A percentile compares a stretch with the other conserved stretches of the same genome.
phyloP scores from a whole-genome alignment of 2,329 filamentous ascomycete genomes.

The Akanthomyces muscarius region DNA sequence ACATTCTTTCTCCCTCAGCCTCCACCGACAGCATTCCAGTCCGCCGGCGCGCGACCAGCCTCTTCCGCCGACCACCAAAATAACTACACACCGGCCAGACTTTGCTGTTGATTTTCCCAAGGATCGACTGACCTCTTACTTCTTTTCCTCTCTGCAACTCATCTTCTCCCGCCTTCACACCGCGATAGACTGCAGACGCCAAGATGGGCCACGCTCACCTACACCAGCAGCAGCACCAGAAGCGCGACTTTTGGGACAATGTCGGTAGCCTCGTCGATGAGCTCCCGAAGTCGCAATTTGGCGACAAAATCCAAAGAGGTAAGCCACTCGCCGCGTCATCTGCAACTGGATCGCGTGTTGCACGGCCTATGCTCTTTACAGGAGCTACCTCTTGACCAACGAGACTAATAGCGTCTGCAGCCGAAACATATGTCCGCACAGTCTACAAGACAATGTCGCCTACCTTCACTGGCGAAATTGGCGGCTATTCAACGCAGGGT shows the following conservation, averaged over 20 bases:
- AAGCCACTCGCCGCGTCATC: neutral
- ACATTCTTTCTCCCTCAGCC: conserved; percentile 19
- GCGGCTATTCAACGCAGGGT: conserved; percentile 34
- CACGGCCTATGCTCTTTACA: neutral
- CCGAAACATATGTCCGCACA: conserved; percentile 26
- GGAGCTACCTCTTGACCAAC: neutral
- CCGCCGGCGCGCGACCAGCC: conserved; percentile 11
- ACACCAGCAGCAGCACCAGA: conserved; percentile 15
- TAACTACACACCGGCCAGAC: conserved; percentile 2
- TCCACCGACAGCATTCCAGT: conserved; percentile 17
- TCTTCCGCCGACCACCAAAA: conserved; percentile 9
- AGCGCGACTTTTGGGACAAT: conserved; percentile 8
- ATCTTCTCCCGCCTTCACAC: conserved; percentile 1
- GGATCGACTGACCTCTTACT: neutral
- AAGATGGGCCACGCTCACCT: conserved; percentile 17
- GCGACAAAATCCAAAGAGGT: conserved; percentile 2
- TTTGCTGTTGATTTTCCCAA: neutral
- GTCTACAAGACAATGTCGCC: conserved; percentile 40
- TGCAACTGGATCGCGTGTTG: neutral
- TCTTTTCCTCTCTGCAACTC: neutral
- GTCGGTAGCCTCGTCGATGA: neutral
- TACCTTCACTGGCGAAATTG: conserved; percentile 41
- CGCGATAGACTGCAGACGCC: neutral
- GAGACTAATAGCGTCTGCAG: neutral
- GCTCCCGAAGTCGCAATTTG: neutral